Evolutionary conservation across 2,329 filamentous ascomycete genomes (phyloP).

Genomic region (Cercospora sp.): DNA sequence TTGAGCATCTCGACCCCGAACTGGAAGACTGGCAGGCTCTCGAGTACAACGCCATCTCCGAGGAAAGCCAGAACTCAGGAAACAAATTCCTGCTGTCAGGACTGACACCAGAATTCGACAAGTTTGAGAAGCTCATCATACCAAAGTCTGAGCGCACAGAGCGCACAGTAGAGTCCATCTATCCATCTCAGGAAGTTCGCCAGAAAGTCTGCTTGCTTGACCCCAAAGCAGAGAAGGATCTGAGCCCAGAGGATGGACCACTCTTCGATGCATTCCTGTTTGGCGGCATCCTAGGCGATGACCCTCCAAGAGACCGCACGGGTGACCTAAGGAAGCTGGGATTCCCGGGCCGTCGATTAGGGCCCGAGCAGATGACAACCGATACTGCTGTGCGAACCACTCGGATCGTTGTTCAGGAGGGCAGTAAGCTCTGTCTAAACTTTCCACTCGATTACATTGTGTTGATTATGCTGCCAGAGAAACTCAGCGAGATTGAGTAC

Average conservation of each 20-base stretch:
- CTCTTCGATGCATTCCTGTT: slow-evolving; percentile 90
- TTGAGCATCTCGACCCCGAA: slow-evolving; percentile 95
- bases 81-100: slow-evolving; percentile 49
- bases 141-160: slow-evolving; percentile 24
- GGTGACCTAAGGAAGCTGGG: slow-evolving; percentile 95
- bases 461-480: slow-evolving; percentile 54
- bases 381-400: slow-evolving; percentile 96
- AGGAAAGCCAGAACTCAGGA: slow-evolving; percentile 68
- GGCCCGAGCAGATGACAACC: slow-evolving; percentile 96
- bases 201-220: slow-evolving; percentile 84
- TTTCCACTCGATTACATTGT: background rate
- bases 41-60: slow-evolving; percentile 85
- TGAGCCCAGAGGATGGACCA: slow-evolving; percentile 79
- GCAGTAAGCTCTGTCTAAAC: slow-evolving; percentile 57
- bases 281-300: slow-evolving; percentile 75
- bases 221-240: slow-evolving; percentile 75
- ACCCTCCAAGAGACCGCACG: slow-evolving; percentile 69
- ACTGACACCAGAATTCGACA: slow-evolving; percentile 57
- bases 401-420: slow-evolving; percentile 80
- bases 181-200: slow-evolving; percentile 61
- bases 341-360: slow-evolving; percentile 81
- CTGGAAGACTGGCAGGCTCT: slow-evolving; percentile 91
- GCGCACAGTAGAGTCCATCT: slow-evolving; percentile 76
- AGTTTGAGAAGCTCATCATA: slow-evolving; percentile 20
- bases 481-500: slow-evolving; percentile 76